A percentile compares a stretch with the other conserved stretches of the same genome.
These are phyloP conservation scores for Thymus mandschuricus DNA, from an alignment of 257 asterid genomes.

Conservation along the genomic window DNA sequence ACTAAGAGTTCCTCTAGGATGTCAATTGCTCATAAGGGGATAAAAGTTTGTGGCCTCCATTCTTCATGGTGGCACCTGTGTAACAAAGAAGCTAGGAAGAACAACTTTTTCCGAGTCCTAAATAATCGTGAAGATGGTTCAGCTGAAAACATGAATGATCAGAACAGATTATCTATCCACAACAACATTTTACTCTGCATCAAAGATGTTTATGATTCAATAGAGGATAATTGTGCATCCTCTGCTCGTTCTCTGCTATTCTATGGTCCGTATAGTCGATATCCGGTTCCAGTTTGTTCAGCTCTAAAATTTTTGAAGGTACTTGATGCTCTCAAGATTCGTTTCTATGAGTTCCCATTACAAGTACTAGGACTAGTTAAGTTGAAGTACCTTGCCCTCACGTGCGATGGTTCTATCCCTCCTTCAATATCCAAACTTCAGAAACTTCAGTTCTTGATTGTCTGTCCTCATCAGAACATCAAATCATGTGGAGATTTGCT, in stretches of 20 bases:
- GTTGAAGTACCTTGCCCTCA: conserved; percentile 24
- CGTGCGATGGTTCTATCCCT: conserved; percentile 18
- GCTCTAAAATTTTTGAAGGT: conserved; percentile 4
- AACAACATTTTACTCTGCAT: conserved; percentile 14
- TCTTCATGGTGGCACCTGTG: conserved; percentile 13
- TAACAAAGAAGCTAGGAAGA: conserved; percentile 16
- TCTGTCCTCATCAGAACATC: conserved; percentile 14
- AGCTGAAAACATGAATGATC: not conserved
- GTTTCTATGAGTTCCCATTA: conserved; percentile 23
- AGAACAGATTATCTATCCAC: conserved; percentile 13
- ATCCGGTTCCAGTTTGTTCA: conserved; percentile 13
- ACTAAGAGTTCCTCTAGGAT: conserved; percentile 10
- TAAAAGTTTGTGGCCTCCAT: conserved; percentile 12
- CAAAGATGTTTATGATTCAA: not conserved
- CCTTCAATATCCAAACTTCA: conserved; percentile 22
- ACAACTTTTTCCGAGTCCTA: conserved; percentile 7
- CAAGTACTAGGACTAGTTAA: not conserved
- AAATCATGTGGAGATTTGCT: conserved; percentile 1
- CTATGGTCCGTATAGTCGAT: conserved; percentile 19
- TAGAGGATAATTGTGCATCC: conserved; percentile 18
- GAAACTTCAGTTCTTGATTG: conserved; percentile 17
- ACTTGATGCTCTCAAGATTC: conserved; percentile 22
- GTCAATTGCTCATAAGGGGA: conserved; percentile 2
- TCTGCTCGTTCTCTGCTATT: conserved; percentile 21
- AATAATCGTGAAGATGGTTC: not conserved